Evolutionary conservation across 768 basidiomycete species (phyloP).

Genomic region (Asterophora lycoperdoides): DNA sequence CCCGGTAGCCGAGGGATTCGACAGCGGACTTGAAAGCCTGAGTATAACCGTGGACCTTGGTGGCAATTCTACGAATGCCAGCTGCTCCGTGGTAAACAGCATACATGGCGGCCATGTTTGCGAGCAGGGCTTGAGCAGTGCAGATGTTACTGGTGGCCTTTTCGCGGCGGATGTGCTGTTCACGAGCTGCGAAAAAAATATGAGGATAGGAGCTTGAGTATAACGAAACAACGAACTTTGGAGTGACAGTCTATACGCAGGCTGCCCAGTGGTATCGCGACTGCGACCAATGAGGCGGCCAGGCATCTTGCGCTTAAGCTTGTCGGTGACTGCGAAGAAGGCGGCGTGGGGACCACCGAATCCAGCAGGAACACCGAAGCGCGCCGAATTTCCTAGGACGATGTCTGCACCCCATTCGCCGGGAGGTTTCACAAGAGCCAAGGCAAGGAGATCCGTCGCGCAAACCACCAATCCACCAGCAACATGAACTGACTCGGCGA

Average conservation of each 20-base stretch:
- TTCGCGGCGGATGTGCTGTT: constrained; percentile 96
- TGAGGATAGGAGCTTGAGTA: background rate
- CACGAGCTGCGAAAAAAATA: constrained; percentile 57
- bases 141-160: constrained; percentile 99
- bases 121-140: constrained; percentile 94
- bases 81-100: constrained; percentile 93
- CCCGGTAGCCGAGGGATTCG: constrained; percentile 68
- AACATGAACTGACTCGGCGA: constrained; percentile 68
- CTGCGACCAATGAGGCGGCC: constrained; percentile 91
- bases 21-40: constrained; percentile 67
- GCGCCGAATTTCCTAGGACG: constrained; percentile 90
- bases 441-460: constrained; percentile 88
- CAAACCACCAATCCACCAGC: constrained; percentile 78
- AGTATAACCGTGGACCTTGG: constrained; percentile 87
- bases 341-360: constrained; percentile 97
- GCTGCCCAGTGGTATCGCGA: constrained; percentile 77
- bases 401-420: constrained; percentile 99
- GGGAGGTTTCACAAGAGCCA: constrained; percentile 90
- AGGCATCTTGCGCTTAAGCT: constrained; percentile 97
- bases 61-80: constrained; percentile 80
- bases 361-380: constrained; percentile 96
- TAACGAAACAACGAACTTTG: constrained; percentile 66
- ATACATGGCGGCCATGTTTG: constrained; percentile 99
- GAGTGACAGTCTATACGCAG: constrained; percentile 87
- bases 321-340: constrained; percentile 93